Percentiles rank a stretch among this genome's conserved stretches.
Conservation (phyloP, 495 filamentous ascomycete genomes). For the Lineolata rhizophorae region DNA sequence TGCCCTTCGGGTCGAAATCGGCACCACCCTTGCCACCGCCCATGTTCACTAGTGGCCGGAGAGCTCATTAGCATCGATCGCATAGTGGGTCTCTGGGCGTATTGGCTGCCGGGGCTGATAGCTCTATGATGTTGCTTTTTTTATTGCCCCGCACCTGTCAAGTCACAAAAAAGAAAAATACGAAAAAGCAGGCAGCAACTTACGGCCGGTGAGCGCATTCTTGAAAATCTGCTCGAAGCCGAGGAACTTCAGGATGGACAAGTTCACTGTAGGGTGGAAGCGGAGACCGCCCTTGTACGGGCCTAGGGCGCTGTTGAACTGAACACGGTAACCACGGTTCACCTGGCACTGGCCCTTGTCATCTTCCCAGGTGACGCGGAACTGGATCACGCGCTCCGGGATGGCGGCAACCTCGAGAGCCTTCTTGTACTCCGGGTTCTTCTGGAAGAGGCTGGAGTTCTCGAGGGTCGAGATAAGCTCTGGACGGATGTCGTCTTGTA, state of each 20-base stretch:
- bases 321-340: constrained; percentile 92
- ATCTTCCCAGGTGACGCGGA: constrained; percentile 92
- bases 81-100: too few relatives aligned
- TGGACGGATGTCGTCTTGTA: constrained; percentile 15
- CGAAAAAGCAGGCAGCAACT: constrained; percentile 21
- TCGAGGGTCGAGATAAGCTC: constrained; percentile 90
- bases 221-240: constrained; percentile 99
- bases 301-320: constrained; percentile 96
- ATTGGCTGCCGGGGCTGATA: too few relatives aligned
- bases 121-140: too few relatives aligned
- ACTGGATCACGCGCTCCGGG: constrained; percentile 91
- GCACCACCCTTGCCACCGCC: constrained; percentile 96
- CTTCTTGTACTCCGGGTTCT: constrained; percentile 82
- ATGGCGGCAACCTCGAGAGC: constrained; percentile 74
- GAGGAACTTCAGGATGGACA: constrained; percentile 94
- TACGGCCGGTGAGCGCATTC: constrained; percentile 93
- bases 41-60: constrained; percentile 55
- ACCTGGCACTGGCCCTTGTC: constrained; percentile 76
- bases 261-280: constrained; percentile 91
- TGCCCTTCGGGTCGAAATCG: constrained; percentile 99
- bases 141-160: too few relatives aligned
- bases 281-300: constrained; percentile 96
- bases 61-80: too few relatives aligned
- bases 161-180: too few relatives aligned
- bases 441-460: constrained; percentile 77